Evolutionary conservation across 306 rosid species (phyloP).

Genomic region (Amphicarpaea edgeworthii): DNA sequence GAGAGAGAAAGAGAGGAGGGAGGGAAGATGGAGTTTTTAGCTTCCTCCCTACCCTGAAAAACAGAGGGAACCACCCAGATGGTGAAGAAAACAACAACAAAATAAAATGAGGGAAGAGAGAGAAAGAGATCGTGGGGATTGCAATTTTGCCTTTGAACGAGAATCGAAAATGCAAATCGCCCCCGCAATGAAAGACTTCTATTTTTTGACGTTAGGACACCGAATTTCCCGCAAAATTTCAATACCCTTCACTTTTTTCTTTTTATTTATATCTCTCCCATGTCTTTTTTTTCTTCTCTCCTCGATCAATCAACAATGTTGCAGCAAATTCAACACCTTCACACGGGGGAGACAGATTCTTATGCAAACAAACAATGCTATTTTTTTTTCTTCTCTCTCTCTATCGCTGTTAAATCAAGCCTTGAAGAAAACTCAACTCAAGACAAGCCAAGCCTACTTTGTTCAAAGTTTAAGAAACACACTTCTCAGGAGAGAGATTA

Average conservation of each 20-base stretch:
- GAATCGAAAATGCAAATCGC: constrained; percentile 50
- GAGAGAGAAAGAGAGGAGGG: constrained; percentile 30
- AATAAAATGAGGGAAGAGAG: background rate
- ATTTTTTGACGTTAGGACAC: constrained; percentile 60
- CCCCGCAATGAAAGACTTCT: constrained; percentile 50
- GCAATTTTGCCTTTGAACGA: constrained; percentile 47
- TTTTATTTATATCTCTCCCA: constrained; percentile 2
- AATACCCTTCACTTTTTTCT: constrained; percentile 16
- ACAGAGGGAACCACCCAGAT: constrained; percentile 46
- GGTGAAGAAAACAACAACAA: background rate
- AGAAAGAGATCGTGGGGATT: constrained; percentile 54
- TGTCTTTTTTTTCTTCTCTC: background rate
- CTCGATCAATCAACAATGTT: constrained; percentile 52
- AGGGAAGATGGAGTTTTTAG: constrained; percentile 48
- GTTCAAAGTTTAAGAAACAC: constrained; percentile 52
- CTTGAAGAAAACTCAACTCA: constrained; percentile 72
- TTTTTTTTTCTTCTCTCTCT: background rate
- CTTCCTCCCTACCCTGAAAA: constrained; percentile 73
- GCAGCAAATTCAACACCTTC: constrained; percentile 46
- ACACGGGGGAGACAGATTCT: constrained; percentile 43
- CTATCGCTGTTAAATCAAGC: constrained; percentile 40
- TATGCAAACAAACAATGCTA: constrained; percentile 31
- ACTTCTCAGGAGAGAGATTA: background rate
- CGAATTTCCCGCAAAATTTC: constrained; percentile 55
- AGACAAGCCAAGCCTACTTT: constrained; percentile 45